phyloP scores from a whole-genome alignment of 2,329 filamentous ascomycete species.

The Akanthomyces uredinophilus region DNA sequence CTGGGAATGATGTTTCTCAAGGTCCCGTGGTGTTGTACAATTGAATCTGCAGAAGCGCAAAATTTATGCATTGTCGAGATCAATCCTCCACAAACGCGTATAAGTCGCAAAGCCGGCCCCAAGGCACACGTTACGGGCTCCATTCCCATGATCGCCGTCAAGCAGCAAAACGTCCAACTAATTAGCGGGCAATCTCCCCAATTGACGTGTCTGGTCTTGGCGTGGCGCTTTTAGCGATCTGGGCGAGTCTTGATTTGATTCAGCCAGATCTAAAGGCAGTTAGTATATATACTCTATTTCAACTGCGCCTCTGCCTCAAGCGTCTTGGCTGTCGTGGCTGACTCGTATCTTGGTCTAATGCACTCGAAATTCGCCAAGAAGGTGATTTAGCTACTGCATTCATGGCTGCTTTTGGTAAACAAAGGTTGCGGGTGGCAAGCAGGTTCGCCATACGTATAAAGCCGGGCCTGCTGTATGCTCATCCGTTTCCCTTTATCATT shows the following conservation, averaged over 20 bases:
- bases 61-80: too few species aligned
- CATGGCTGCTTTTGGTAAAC: not conserved
- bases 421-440: not conserved
- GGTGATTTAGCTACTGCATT: not conserved
- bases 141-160: not conserved
- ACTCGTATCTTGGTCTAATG: not conserved
- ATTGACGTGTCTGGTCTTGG: not conserved
- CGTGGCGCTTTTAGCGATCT: not conserved
- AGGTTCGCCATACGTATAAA: not conserved
- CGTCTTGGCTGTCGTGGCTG: not conserved
- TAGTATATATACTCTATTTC: not conserved
- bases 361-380: not conserved
- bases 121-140: too few species aligned
- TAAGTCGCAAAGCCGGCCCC: too few species aligned
- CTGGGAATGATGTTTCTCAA: too few species aligned
- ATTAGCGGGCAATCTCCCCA: not conserved
- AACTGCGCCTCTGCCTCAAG: not conserved
- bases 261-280: not conserved
- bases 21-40: too few species aligned
- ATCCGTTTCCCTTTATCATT: too few species aligned
- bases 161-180: not conserved
- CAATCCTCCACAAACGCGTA: too few species aligned
- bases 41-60: too few species aligned
- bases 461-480: not conserved
- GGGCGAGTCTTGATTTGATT: not conserved